These are phyloP conservation scores for Aciculosporium take DNA, from an alignment of 2,329 filamentous ascomycete species.

Conservation along the genomic window DNA sequence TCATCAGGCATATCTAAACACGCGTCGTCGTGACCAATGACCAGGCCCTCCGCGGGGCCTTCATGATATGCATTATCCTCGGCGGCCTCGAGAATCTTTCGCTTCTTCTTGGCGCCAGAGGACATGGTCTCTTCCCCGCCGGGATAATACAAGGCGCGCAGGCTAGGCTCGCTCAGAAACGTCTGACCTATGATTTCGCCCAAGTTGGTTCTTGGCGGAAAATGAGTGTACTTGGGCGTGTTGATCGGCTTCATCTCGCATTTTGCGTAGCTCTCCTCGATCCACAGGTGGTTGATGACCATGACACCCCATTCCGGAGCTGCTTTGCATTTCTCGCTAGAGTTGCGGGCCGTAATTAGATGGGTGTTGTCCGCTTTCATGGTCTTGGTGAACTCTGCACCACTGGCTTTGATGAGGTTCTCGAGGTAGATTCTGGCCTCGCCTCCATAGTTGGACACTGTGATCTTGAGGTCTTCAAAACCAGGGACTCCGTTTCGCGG, in stretches of 20 bases:
- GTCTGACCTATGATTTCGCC: slow-evolving; percentile 89
- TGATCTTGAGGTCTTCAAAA: slow-evolving; percentile 65
- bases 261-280: slow-evolving; percentile 92
- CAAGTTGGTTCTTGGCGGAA: slow-evolving; percentile 78
- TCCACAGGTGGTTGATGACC: slow-evolving; percentile 89
- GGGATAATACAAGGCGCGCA: slow-evolving; percentile 54
- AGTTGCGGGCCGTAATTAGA: slow-evolving; percentile 76
- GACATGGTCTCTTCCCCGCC: slow-evolving; percentile 39
- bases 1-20: slow-evolving; percentile 31
- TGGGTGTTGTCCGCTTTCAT: slow-evolving; percentile 95
- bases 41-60: slow-evolving; percentile 32
- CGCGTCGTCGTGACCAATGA: slow-evolving; percentile 27
- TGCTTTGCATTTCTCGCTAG: slow-evolving; percentile 85
- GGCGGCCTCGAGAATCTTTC: slow-evolving; percentile 34
- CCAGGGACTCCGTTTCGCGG: slow-evolving; percentile 64
- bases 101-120: slow-evolving; percentile 31
- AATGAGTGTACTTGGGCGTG: slow-evolving; percentile 66
- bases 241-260: slow-evolving; percentile 63
- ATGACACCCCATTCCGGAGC: slow-evolving; percentile 85
- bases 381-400: slow-evolving; percentile 83
- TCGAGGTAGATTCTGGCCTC: slow-evolving; percentile 89
- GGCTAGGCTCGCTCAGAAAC: slow-evolving; percentile 49
- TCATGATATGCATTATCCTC: slow-evolving; percentile 35
- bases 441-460: slow-evolving; percentile 90
- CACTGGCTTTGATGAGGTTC: slow-evolving; percentile 72